Percentiles rank a stretch among this genome's conserved stretches.
These are phyloP conservation scores for Lentinula lateritia DNA, from an alignment of 768 basidiomycete species.

Conservation along the genomic window DNA sequence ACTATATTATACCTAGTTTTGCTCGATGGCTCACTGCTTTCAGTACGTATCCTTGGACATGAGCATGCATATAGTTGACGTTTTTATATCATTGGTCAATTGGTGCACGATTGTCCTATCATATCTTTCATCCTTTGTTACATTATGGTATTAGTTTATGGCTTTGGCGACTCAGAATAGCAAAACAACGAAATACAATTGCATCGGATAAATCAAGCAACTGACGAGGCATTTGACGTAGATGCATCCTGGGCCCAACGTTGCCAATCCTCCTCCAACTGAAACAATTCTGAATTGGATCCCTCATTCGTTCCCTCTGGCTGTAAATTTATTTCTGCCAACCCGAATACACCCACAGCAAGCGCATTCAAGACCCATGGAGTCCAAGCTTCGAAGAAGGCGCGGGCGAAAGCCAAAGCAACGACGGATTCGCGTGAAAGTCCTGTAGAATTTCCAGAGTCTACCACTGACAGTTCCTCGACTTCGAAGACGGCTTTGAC, in stretches of 20 bases:
- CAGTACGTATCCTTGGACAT: background rate
- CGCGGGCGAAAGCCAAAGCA: conserved; percentile 42
- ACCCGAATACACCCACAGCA: conserved; percentile 70
- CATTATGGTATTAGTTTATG: background rate
- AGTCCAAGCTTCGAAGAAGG: conserved; percentile 58
- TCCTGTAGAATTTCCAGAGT: conserved; percentile 13
- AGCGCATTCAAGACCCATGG: conserved; percentile 68
- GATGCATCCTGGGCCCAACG: background rate
- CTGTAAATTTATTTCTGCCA: conserved; percentile 9
- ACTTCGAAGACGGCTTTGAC: conserved; percentile 17
- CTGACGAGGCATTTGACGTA: too few relatives aligned
- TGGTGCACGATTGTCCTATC: background rate
- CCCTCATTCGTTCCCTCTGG: background rate
- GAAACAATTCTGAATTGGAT: background rate
- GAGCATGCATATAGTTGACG: background rate
- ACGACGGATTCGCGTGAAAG: conserved; percentile 22
- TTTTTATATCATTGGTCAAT: background rate
- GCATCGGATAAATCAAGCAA: background rate
- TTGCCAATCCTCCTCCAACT: background rate
- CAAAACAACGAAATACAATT: background rate
- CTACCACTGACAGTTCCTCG: conserved; percentile 6
- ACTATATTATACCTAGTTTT: background rate
- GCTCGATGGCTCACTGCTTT: background rate
- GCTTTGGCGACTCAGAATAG: background rate
- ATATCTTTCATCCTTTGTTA: background rate